Evolutionary conservation across 768 basidiomycete species (phyloP).

Genomic region (Suillus weaverae): DNA sequence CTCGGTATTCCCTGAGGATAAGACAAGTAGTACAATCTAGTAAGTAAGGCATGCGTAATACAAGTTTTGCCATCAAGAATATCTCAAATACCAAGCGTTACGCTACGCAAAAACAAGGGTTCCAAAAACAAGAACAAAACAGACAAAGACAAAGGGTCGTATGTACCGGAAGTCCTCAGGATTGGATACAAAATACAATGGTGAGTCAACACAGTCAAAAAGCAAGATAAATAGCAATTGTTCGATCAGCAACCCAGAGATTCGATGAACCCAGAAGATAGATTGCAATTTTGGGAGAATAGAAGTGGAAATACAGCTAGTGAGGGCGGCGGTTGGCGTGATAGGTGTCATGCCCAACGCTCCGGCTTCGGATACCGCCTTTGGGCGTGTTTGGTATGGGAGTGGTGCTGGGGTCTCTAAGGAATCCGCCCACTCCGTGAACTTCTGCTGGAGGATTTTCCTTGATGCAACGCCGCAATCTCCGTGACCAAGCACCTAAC

Average conservation of each 20-base stretch:
- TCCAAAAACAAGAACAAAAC: not conserved
- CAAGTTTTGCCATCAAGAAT: conserved; percentile 3
- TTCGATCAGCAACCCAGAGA: conserved; percentile 21
- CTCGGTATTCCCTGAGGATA: conserved; percentile 4
- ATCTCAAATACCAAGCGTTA: not conserved
- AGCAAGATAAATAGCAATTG: conserved; percentile 6
- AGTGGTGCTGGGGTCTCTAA: conserved; percentile 26
- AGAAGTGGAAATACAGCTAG: conserved; percentile 8
- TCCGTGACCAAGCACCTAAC: conserved; percentile 22
- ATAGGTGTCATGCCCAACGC: conserved; percentile 24
- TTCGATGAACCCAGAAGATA: not conserved
- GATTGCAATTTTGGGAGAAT: not conserved
- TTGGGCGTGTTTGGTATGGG: conserved; percentile 25
- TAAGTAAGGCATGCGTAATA: conserved; percentile 8
- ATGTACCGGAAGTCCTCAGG: not conserved
- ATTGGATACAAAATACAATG: conserved; percentile 10
- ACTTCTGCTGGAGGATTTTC: conserved; percentile 15
- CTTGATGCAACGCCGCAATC: conserved; percentile 13
- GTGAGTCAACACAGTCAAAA: conserved; percentile 14
- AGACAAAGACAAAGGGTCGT: not conserved
- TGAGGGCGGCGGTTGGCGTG: conserved; percentile 15
- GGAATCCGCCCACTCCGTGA: conserved; percentile 19
- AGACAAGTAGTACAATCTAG: conserved; percentile 8
- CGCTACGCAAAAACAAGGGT: not conserved
- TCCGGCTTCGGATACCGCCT: conserved; percentile 27